phyloP scores from a whole-genome alignment of 106 monocot genomes.

The Dendrobium nobile region DNA sequence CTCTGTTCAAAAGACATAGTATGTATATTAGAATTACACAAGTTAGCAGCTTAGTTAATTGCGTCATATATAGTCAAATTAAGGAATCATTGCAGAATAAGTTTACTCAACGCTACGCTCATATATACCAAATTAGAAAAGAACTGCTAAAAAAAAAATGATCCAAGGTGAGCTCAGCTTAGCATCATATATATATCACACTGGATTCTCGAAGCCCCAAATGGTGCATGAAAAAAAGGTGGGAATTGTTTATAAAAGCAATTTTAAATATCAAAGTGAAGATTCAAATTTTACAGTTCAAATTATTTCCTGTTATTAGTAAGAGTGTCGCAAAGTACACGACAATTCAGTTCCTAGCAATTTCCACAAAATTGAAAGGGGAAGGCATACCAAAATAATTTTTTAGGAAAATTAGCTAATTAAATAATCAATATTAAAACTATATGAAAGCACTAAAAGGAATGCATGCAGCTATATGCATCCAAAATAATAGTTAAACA shows the following conservation, averaged over 20 bases:
- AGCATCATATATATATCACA: no score
- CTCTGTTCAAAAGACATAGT: constrained; percentile 32
- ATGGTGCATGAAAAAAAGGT: no score
- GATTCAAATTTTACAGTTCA: no score
- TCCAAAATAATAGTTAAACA: neutral
- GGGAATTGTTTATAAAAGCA: no score
- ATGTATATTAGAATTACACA: neutral
- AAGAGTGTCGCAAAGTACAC: no score
- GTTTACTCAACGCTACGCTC: neutral
- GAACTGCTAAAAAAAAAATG: no score
- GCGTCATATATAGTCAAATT: neutral
- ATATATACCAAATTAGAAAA: neutral
- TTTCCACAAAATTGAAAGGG: no score
- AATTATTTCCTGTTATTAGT: no score
- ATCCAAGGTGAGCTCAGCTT: no score
- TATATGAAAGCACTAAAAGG: neutral
- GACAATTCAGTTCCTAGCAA: no score
- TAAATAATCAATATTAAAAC: neutral
- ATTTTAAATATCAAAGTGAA: no score
- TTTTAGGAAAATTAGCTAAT: neutral
- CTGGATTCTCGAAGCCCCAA: no score
- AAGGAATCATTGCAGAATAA: neutral
- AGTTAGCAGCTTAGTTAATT: neutral
- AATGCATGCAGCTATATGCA: neutral
- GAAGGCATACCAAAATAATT: neutral